A percentile compares a stretch with the other conserved stretches of the same genome.
phyloP scores from a whole-genome alignment of 257 asterid genomes.

The Coffea eugenioides region DNA sequence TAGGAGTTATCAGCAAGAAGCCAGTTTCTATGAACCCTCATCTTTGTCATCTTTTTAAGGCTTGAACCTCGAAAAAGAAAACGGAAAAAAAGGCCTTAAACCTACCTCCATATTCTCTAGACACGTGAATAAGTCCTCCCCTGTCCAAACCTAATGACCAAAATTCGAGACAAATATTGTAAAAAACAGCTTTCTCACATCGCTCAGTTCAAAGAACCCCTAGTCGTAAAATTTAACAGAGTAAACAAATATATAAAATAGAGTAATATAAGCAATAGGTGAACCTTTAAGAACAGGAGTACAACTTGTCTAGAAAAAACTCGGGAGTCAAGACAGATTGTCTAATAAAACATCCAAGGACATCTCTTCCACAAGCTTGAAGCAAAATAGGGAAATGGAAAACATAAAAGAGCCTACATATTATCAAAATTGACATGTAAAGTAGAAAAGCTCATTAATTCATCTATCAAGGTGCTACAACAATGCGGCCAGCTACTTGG shows the following conservation, averaged over 20 bases:
- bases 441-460: not conserved
- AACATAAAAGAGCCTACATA: conserved; percentile 9
- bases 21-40: not conserved
- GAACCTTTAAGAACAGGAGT: not conserved
- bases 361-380: conserved; percentile 7
- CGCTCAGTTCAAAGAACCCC: not conserved
- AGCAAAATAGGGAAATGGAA: not conserved
- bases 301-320: not conserved
- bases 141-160: not conserved
- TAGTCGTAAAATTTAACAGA: not conserved
- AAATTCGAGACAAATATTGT: no score
- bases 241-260: not conserved
- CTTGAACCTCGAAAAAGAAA: no score
- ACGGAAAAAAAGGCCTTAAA: no score
- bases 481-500: conserved; percentile 81
- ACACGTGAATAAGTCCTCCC: not conserved
- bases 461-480: conserved; percentile 42
- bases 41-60: not conserved
- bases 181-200: not conserved
- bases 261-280: not conserved
- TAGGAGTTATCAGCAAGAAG: not conserved
- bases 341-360: not conserved
- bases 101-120: no score
- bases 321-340: not conserved
- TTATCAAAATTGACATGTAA: conserved; percentile 20